Conservation (phyloP, 108 stramenopile genomes). For the Schizochytrium sp. region DNA sequence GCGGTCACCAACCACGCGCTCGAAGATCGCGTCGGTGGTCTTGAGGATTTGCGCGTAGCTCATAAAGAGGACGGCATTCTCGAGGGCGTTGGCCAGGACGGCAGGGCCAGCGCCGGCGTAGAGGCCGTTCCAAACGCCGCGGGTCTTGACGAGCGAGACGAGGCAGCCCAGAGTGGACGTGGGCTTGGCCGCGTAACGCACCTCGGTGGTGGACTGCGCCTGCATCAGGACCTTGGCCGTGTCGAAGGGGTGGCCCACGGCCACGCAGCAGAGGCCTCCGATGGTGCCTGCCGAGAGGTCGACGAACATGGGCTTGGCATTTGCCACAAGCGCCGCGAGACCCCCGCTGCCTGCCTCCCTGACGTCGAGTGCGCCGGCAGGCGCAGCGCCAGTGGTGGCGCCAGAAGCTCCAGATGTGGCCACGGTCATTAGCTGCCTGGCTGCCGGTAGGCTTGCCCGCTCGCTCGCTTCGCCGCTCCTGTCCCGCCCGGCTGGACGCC, state of each 20-base stretch:
- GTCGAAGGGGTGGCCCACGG: conserved; percentile 18
- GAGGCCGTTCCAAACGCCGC: background rate
- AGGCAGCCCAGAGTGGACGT: background rate
- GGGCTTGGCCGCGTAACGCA: background rate
- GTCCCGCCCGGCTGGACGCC: no score
- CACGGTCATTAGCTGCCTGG: no score
- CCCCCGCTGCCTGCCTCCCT: background rate
- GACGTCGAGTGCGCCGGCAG: background rate
- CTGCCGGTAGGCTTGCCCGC: no score
- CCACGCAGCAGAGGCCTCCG: background rate
- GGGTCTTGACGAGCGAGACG: background rate
- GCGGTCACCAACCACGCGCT: background rate
- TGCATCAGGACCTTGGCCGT: conserved; percentile 22
- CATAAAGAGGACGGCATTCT: conserved; percentile 14
- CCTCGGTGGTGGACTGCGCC: background rate
- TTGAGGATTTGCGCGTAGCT: background rate
- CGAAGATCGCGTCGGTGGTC: background rate
- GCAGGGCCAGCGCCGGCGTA: background rate
- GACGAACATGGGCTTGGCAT: background rate
- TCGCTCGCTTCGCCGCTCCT: no score
- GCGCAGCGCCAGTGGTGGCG: background rate
- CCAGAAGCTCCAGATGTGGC: background rate
- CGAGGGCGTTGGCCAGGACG: background rate
- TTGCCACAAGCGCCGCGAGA: background rate
- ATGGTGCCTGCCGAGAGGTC: background rate